Evolutionary conservation across 1,139 yeast species (phyloP).

Genomic region (Pichia sp.): DNA sequence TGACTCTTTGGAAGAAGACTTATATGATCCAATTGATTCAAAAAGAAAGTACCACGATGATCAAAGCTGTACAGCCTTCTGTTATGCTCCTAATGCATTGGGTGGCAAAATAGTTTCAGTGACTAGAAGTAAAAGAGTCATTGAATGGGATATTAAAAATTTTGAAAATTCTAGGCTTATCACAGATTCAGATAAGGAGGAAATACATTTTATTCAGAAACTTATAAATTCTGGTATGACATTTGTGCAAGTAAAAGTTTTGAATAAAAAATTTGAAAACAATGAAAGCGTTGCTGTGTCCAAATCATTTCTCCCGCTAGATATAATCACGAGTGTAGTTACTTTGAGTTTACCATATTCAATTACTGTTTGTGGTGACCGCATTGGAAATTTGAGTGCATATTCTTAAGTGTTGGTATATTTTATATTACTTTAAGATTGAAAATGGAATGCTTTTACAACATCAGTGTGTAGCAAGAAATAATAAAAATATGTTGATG

Average conservation of each 20-base stretch:
- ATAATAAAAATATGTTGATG: too few species aligned
- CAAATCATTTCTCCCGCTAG: too few species aligned
- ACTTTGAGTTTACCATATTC: conserved; percentile 45
- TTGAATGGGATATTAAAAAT: conserved; percentile 41
- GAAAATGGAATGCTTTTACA: too few species aligned
- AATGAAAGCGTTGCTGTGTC: too few species aligned
- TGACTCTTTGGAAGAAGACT: conserved; percentile 24
- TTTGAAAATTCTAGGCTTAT: conserved; percentile 36
- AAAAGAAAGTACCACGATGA: conserved; percentile 18
- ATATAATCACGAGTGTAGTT: conserved; percentile 44
- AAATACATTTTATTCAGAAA: conserved; percentile 4
- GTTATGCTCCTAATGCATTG: conserved; percentile 20
- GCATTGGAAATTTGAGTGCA: conserved; percentile 55
- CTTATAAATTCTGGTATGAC: conserved; percentile 29
- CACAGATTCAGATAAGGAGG: conserved; percentile 23
- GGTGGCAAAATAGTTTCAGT: conserved; percentile 28
- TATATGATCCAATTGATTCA: conserved; percentile 21
- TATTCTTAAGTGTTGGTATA: conserved; percentile 22
- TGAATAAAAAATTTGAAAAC: too few species aligned
- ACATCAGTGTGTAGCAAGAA: too few species aligned
- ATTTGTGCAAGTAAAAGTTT: too few species aligned
- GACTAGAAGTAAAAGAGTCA: conserved; percentile 34
- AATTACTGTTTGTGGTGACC: conserved; percentile 56
- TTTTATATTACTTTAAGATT: too few species aligned
- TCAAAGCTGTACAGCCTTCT: conserved; percentile 26